Base-by-base conservation (phyloP, 768 basidiomycete genomes). In the Agrocybe praecox region DNA sequence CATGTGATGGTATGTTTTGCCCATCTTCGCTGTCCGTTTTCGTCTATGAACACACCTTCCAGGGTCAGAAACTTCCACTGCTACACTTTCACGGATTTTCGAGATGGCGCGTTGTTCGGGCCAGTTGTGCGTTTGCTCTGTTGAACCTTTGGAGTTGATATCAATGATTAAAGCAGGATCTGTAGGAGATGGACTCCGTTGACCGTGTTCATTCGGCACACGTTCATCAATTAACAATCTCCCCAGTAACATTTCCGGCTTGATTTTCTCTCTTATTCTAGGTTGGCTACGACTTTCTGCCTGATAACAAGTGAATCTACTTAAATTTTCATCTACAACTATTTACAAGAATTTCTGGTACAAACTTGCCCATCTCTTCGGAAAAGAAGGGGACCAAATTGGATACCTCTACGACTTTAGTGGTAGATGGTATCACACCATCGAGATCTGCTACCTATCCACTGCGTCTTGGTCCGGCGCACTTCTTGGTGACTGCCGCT, bases 381-480 rank as follows among this genome's bases (percentile, higher is more conserved):
- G 58, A 7, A 60, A 71, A 46, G 70, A 70, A 56, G 72, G 72
- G 5, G 64, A 70, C 51, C 49, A 62, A 33, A 61, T 73, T 46
- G 72, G 64, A 5, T 69, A 72, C 51, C 54, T 72, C 44, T 73
- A 73, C 49, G 72, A 74, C 55, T 72, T 69, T 47, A 71, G 72
- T 1, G 72, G 73, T 49, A 69, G 71, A 51, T 73, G 67, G 66
- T 62, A 52, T 52, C 70, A 72, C 49, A 57, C 62, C 22, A 72
- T 72, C 18, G 63, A 66, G 47, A 69, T 70, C 45, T 15, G 29
- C n/a, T n/a, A n/a, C n/a, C n/a, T n/a, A n/a, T n/a, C n/a, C n/a
- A n/a, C n/a, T n/a, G n/a, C n/a, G 26, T 29, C 9, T 29, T 29
- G 26, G 9, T 29, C 26, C n/a, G n/a, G n/a, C n/a, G n/a, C n/a